Base-by-base conservation (phyloP, 2,329 filamentous ascomycete genomes). In the Trichophyton simii region DNA sequence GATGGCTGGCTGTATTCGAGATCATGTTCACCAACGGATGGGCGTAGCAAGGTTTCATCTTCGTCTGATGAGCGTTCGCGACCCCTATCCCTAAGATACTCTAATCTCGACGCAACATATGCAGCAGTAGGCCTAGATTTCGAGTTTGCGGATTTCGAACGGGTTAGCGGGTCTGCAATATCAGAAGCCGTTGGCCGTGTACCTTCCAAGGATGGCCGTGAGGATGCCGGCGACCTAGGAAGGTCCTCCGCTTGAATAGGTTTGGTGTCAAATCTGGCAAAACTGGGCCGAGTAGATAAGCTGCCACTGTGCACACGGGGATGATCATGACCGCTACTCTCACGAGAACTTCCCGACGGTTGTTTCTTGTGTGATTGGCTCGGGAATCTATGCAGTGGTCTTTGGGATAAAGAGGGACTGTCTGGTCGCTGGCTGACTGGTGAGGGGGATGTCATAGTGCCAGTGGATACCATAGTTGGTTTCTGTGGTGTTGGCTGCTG, bases 41-140 rank as follows among this genome's bases (percentile, higher is more conserved):
- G 66, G 31, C 72, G 68, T 42, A 75, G 60, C 3, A 70, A 67
- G 4, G 68, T 69, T 6, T 71, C 73, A 6, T 65, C 72, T 34
- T 75, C 73, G 42, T 75, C 73, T 63, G 67, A 77, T 3, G 74
- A 71, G 20, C 79, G 67, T 66, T 81, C 77, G 22, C 78, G 79
- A 69, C 95, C 91, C 59, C 85, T 82, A 67, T 94, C 90, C 22
- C 89, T 86, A 18, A 95, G 78, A 68, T 89, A 90, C 63, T 95
- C 91, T 59, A 94, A 79, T 69, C 87, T 91, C 0, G 88, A 88
- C 67, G 91, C 88, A 2, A 95, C 81, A 71, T 91, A 89, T 38
- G 89, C 88, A 72, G 91, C 96, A 0, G 84, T 80, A 70, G 92
- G 92, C 54, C 92, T 82, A 60, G 84, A 80, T 64, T 86, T 84